phyloP scores from a whole-genome alignment of 768 basidiomycete species.

The Albatrellus ellisii region DNA sequence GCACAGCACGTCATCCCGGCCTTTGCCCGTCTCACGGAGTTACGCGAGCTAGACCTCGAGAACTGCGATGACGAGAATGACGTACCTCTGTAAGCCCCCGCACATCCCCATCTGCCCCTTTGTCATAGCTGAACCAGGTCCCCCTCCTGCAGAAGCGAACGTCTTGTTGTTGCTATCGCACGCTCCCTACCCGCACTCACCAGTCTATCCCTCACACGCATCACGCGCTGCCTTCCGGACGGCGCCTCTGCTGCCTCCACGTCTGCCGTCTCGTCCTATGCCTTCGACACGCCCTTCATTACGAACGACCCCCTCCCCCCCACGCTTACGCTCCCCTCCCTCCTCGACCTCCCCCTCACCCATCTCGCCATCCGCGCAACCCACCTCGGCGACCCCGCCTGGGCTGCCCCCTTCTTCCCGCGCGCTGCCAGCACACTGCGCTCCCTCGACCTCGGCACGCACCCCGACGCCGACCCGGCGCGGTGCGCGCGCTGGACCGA shows the following conservation, averaged over 20 bases:
- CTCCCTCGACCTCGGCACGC: conserved; percentile 10
- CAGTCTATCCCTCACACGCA: conserved; percentile 10
- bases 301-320: background rate
- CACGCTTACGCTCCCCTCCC: conserved; percentile 1
- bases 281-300: background rate
- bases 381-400: conserved; percentile 8
- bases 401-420: conserved; percentile 4
- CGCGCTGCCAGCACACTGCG: conserved; percentile 3
- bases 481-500: conserved; percentile 8
- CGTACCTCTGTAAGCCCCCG: conserved; percentile 3
- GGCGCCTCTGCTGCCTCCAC: background rate
- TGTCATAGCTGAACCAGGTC: too few relatives aligned
- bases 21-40: conserved; percentile 5
- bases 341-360: conserved; percentile 5
- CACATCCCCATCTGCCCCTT: too few relatives aligned
- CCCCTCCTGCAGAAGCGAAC: too few relatives aligned
- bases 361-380: conserved; percentile 12
- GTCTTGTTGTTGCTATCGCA: conserved; percentile 8
- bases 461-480: conserved; percentile 6
- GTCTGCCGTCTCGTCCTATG: background rate
- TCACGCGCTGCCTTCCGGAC: conserved; percentile 6
- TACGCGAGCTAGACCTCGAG: conserved; percentile 9
- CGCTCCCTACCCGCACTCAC: conserved; percentile 10
- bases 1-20: conserved; percentile 3
- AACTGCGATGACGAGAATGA: conserved; percentile 8